phyloP scores from a whole-genome alignment of 805 yeast genomes.

The Kurtzmaniella cleridarum region DNA sequence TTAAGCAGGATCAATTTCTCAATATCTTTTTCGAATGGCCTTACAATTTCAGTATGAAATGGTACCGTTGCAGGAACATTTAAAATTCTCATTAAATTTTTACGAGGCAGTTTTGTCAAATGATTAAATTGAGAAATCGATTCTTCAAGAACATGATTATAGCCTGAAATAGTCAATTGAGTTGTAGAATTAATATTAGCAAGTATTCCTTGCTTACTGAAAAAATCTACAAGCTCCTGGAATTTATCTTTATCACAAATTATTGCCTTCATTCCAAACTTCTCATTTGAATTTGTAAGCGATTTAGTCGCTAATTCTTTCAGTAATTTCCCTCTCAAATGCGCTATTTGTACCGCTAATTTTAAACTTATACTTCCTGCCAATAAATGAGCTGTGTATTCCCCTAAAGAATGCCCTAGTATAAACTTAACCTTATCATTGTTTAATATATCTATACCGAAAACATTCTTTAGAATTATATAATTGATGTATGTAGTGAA shows the following conservation, averaged over 20 bases:
- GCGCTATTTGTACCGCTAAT: constrained; percentile 38
- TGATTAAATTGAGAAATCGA: constrained; percentile 12
- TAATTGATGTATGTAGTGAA: constrained; percentile 32
- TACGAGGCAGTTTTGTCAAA: constrained; percentile 9
- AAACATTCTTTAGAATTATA: constrained; percentile 13
- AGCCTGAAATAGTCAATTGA: constrained; percentile 45
- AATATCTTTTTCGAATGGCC: constrained; percentile 31
- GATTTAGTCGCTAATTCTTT: constrained; percentile 14
- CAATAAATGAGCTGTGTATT: constrained; percentile 39
- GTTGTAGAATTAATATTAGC: constrained; percentile 42
- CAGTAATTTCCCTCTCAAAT: constrained; percentile 42
- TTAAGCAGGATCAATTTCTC: constrained; percentile 10
- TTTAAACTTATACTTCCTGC: constrained; percentile 29
- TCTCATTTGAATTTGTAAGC: constrained; percentile 14
- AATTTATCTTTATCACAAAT: constrained; percentile 21
- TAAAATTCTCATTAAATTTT: constrained; percentile 19
- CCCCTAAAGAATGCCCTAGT: constrained; percentile 50
- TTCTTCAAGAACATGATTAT: constrained; percentile 14
- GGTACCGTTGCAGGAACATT: constrained; percentile 44
- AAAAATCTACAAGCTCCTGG: constrained; percentile 15
- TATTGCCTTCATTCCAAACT: constrained; percentile 32
- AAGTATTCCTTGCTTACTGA: constrained; percentile 21
- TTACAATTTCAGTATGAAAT: constrained; percentile 41
- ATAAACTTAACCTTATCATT: constrained; percentile 13
- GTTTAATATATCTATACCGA: constrained; percentile 14